Conservation (phyloP, 345 rosid species). For the Euphorbia pulcherrima region DNA sequence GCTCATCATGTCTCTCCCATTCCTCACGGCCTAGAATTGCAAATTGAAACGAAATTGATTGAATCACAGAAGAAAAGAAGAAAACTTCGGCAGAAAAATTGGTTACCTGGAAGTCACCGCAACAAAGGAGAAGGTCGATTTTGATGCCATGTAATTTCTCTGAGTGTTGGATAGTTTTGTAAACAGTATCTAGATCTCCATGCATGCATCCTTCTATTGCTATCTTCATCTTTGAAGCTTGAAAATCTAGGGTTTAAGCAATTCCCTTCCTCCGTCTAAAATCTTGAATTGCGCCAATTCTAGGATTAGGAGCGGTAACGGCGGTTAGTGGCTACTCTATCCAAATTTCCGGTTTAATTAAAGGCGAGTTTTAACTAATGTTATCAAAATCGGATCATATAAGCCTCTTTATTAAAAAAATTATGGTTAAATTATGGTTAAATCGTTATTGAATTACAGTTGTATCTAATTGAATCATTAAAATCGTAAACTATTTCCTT, state of each 20-base stretch:
- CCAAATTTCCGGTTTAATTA: no score
- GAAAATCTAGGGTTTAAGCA: not conserved
- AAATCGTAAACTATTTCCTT: no score
- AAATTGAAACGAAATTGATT: slow-evolving; percentile 2
- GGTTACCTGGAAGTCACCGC: slow-evolving; percentile 86
- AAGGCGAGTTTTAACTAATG: no score
- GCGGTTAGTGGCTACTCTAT: no score
- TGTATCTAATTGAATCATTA: no score
- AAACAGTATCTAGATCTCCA: slow-evolving; percentile 86
- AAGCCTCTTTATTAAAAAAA: no score
- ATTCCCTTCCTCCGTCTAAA: not conserved
- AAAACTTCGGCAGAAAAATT: not conserved
- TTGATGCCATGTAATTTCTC: slow-evolving; percentile 53
- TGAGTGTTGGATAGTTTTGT: slow-evolving; percentile 52
- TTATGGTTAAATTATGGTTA: no score
- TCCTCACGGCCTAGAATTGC: slow-evolving; percentile 67
- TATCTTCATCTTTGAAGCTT: slow-evolving; percentile 52
- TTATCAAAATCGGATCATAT: no score
- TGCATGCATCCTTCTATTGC: slow-evolving; percentile 99
- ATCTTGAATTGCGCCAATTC: not conserved
- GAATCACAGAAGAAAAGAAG: not conserved
- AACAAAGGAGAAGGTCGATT: slow-evolving; percentile 91
- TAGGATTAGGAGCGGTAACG: no score
- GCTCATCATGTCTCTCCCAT: slow-evolving; percentile 77
- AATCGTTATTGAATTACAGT: no score